Base-by-base conservation (phyloP, 73 alveolate species). In the Paramecium octaurelia region DNA sequence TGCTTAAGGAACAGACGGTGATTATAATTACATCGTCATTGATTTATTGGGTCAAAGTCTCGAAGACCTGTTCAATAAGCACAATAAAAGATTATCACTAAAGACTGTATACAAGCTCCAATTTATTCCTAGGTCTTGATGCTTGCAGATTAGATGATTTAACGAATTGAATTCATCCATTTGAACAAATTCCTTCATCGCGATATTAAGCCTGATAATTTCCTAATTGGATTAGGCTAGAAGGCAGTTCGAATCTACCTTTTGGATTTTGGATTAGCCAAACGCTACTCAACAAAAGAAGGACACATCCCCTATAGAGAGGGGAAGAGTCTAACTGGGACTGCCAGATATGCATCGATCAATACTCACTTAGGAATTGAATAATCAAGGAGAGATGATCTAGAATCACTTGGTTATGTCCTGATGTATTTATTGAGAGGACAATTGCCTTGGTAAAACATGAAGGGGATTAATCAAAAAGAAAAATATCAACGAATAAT, bases 281-380 rank as follows among this genome's bases (percentile, higher is more conserved):
- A 97, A 89, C 93, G 96, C 57, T 97, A 93, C 92, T 92, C 95
- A 60, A 95, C 96, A 95, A 44, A 95, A 95, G 96, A 97, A 96
- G 86, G 98, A 31, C 99, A 98, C 90, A 97, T 98, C 48, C 98
- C 97, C 21, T 97, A 96, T 92, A 93, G 94, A 35, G 99, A 97
- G 75, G 98, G 99, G 6, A 98, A 98, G 93, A 97, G 96, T 85
- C 92, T 98, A 75, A 97, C 98, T 10, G 99, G 99, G 1, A 98
- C 99, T n/a, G 99, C 99, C 10, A 83, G 97, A 60, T 89, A 96
- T 93, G 96, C 96, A 16, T 93, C 96, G 34, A 85, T 93, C 7
- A 93, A 93, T 60, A 86, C 96, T 12, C 96, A 93, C 40, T 54
- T 92, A 48, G 96, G 96, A 20, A 24, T 95, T 54, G 97, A 92